Evolutionary conservation across 179 eudicot species (phyloP).

Genomic region (Spinacia oleracea): DNA sequence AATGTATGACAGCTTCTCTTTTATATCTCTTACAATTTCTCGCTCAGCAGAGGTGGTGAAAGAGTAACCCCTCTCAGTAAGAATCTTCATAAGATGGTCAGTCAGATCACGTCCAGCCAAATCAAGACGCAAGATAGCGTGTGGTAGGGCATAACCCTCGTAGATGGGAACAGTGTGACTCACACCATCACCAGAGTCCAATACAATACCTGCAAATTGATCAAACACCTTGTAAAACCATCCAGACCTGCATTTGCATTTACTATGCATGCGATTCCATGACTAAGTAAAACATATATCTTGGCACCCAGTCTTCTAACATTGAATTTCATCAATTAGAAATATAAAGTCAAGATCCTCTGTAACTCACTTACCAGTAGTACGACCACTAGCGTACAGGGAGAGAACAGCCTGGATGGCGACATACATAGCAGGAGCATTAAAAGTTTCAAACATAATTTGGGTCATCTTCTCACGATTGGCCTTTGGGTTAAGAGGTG

Average conservation of each 20-base stretch:
- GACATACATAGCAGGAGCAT: conserved; percentile 74
- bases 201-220: conserved; percentile 45
- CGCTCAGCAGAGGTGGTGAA: conserved; percentile 56
- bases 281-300: background rate
- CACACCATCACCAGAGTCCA: conserved; percentile 65
- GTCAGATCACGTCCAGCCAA: conserved; percentile 59
- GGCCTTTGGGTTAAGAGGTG: conserved; percentile 49
- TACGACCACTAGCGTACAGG: conserved; percentile 77
- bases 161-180: conserved; percentile 63
- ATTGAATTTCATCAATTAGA: background rate
- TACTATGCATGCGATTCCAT: background rate
- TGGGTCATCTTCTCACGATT: conserved; percentile 47
- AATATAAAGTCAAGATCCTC: background rate
- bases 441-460: conserved; percentile 69
- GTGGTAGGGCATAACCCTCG: conserved; percentile 62
- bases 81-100: conserved; percentile 55
- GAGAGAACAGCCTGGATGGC: conserved; percentile 78
- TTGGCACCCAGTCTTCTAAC: background rate
- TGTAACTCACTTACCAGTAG: conserved; percentile 24
- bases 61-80: conserved; percentile 57
- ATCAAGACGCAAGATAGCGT: conserved; percentile 59
- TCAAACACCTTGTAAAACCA: conserved; percentile 4
- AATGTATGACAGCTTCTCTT: conserved; percentile 57
- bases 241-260: background rate
- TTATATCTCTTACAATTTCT: conserved; percentile 57